phyloP scores from a whole-genome alignment of 208 protist species.

The Crithidia bombi region DNA sequence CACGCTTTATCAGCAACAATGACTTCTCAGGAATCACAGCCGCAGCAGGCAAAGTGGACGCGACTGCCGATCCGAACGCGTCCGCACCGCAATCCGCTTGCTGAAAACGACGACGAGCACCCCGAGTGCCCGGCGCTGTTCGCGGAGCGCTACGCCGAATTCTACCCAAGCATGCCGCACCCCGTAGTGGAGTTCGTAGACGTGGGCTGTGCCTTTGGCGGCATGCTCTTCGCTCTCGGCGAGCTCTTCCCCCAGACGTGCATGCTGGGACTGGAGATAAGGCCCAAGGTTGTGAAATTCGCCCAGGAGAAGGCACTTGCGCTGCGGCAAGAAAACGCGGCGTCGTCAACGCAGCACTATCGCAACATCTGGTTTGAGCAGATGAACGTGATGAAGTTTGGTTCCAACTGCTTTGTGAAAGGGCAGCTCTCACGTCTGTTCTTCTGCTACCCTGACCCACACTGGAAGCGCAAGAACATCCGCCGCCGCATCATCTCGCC shows the following conservation, averaged over 20 bases:
- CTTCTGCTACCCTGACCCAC: conserved; percentile 98
- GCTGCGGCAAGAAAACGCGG: conserved; percentile 56
- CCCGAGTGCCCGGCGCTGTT: conserved; percentile 79
- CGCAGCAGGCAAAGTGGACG: conserved; percentile 74
- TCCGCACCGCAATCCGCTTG: conserved; percentile 94
- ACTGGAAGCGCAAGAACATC: conserved; percentile 98
- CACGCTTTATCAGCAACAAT: background rate
- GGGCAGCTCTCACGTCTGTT: conserved; percentile 96
- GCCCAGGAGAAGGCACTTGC: conserved; percentile 82
- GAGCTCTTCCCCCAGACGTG: conserved; percentile 93
- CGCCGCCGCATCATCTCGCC: conserved; percentile 97
- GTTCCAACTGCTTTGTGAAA: conserved; percentile 97
- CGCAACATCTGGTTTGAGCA: conserved; percentile 96
- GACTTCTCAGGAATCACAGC: conserved; percentile 33
- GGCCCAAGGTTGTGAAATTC: conserved; percentile 94
- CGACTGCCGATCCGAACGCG: conserved; percentile 89
- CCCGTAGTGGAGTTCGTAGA: conserved; percentile 90
- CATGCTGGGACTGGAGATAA: conserved; percentile 97
- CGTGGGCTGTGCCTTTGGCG: conserved; percentile 98
- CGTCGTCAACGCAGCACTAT: conserved; percentile 83
- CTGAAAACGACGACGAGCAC: conserved; percentile 89
- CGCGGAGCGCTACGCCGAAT: conserved; percentile 34
- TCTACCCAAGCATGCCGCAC: conserved; percentile 54
- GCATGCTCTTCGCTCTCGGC: conserved; percentile 92
- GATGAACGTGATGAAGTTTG: conserved; percentile 98